A percentile compares a stretch with the other conserved stretches of the same genome.
phyloP scores from a whole-genome alignment of 805 yeast genomes.

The Zygosaccharomyces lentus region DNA sequence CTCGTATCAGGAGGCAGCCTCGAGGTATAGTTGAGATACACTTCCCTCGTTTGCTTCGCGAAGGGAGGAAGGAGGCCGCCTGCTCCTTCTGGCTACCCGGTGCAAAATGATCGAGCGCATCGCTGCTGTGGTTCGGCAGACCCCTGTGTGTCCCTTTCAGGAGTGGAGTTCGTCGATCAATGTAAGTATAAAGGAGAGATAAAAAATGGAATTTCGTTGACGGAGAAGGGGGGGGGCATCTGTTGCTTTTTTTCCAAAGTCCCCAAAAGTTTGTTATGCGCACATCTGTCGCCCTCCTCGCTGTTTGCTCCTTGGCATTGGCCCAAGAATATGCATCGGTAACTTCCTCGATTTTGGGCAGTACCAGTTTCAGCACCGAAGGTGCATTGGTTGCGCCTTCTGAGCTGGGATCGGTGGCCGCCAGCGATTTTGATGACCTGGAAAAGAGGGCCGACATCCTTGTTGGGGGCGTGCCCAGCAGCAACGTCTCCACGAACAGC shows the following conservation, averaged over 20 bases:
- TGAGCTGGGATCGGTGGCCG: no score
- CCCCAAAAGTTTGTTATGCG: not conserved
- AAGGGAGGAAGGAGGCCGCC: not conserved
- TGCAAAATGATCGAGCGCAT: not conserved
- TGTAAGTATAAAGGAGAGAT: not conserved
- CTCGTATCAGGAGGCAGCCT: not conserved
- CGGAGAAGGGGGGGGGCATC: no score
- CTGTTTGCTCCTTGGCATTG: slow-evolving; percentile 25
- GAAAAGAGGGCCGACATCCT: not conserved
- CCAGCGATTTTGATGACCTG: not conserved
- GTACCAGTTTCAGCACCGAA: no score
- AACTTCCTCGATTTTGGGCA: slow-evolving; percentile 62
- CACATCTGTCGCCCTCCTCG: not conserved
- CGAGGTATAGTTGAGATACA: not conserved
- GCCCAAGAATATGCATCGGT: slow-evolving; percentile 97
- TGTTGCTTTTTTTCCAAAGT: not conserved
- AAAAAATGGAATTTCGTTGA: not conserved
- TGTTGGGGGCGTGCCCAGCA: slow-evolving; percentile 1
- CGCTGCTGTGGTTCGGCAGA: not conserved
- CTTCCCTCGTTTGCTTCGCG: not conserved
- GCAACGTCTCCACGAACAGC: not conserved
- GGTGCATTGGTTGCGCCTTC: no score
- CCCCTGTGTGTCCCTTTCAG: not conserved
- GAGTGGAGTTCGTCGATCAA: not conserved
- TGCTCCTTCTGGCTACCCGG: not conserved